These are phyloP conservation scores for Halteria grandinella DNA, from an alignment of 73 alveolate species.

Conservation along the genomic window DNA sequence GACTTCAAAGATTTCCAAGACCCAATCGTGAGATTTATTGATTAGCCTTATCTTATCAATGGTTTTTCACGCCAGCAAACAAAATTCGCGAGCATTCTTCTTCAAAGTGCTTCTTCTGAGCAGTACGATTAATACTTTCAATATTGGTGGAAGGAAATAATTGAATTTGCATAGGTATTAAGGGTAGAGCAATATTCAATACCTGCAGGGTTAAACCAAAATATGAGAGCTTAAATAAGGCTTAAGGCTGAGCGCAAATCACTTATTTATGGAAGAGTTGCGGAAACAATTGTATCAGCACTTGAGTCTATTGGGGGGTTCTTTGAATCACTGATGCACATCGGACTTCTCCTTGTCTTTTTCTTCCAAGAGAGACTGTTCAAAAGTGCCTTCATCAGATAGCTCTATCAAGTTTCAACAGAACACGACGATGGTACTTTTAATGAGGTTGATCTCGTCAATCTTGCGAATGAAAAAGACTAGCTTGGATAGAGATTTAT, in stretches of 20 bases:
- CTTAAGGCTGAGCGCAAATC: too few species aligned
- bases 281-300: conserved; percentile 15
- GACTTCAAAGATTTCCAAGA: too few species aligned
- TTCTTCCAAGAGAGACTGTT: conserved; percentile 32
- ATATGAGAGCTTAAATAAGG: not conserved
- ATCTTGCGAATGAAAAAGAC: not conserved
- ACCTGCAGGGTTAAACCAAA: not conserved
- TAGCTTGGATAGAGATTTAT: not conserved
- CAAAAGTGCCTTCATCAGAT: conserved; percentile 29
- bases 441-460: too few species aligned
- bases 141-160: not conserved
- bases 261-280: conserved; percentile 2
- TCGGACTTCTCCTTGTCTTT: conserved; percentile 17
- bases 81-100: too few species aligned
- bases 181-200: not conserved
- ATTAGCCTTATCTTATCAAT: too few species aligned
- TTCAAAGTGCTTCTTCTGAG: too few species aligned
- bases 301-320: conserved; percentile 34
- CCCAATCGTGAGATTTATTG: too few species aligned
- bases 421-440: too few species aligned
- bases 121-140: not conserved
- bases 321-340: conserved; percentile 8
- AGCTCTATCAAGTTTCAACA: conserved; percentile 18
- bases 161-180: conserved; percentile 1
- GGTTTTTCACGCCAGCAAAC: too few species aligned